Evolutionary conservation across 768 basidiomycete species (phyloP).

Genomic region (Clavulina sp.): DNA sequence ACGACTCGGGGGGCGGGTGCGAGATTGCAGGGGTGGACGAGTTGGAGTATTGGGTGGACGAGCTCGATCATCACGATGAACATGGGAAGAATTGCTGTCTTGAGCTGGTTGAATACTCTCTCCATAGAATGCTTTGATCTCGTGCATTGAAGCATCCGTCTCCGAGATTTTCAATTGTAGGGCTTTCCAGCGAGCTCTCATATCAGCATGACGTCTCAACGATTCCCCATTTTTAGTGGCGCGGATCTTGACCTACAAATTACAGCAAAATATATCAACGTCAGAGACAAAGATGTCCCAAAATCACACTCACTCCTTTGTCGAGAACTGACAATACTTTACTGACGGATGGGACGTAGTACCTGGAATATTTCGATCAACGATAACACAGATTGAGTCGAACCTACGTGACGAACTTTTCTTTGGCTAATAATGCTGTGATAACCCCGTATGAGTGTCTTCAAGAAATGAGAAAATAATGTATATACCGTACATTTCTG

Average conservation of each 20-base stretch:
- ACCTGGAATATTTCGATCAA: slow-evolving; percentile 27
- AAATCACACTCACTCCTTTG: slow-evolving; percentile 85
- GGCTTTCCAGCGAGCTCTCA: slow-evolving; percentile 68
- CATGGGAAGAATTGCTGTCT: not conserved
- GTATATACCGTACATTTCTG: not conserved
- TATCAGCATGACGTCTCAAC: slow-evolving; percentile 74
- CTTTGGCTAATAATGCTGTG: slow-evolving; percentile 73
- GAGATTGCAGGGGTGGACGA: not conserved
- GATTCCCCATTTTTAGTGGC: slow-evolving; percentile 96
- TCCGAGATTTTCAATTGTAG: slow-evolving; percentile 62
- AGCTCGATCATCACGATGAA: slow-evolving; percentile 41
- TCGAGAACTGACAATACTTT: slow-evolving; percentile 89
- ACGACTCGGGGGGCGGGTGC: not conserved
- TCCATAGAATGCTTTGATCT: not conserved
- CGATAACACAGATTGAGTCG: not conserved
- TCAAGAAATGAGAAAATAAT: not conserved
- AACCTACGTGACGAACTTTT: slow-evolving; percentile 38
- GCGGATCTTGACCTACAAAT: too few relatives aligned
- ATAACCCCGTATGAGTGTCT: slow-evolving; percentile 21
- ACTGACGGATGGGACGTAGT: slow-evolving; percentile 85
- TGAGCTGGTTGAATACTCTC: not conserved
- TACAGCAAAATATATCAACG: too few relatives aligned
- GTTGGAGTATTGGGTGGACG: slow-evolving; percentile 20
- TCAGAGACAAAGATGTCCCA: too few relatives aligned
- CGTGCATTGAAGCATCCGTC: slow-evolving; percentile 60